Evolutionary conservation across 1,139 yeast species (phyloP).

Genomic region (Fermentozyma sake): DNA sequence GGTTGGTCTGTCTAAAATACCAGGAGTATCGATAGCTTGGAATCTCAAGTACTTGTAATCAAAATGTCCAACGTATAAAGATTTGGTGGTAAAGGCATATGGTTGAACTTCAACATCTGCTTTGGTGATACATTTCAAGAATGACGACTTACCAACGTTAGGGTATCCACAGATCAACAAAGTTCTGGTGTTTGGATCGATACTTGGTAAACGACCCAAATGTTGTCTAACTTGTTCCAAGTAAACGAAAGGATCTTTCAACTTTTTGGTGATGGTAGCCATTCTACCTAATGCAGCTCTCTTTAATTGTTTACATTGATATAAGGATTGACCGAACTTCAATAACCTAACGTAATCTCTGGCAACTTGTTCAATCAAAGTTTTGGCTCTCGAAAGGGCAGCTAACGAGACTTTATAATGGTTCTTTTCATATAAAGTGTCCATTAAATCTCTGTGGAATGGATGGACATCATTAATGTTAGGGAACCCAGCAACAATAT

Average conservation of each 20-base stretch:
- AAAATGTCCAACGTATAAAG: conserved; percentile 93
- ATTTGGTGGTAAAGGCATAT: conserved; percentile 95
- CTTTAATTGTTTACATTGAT: conserved; percentile 97
- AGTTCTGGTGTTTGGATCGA: conserved; percentile 98
- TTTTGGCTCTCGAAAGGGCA: conserved; percentile 88
- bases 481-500: conserved; percentile 84
- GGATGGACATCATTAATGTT: conserved; percentile 97
- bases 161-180: conserved; percentile 97
- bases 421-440: conserved; percentile 93
- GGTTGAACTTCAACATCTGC: conserved; percentile 99
- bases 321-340: conserved; percentile 94
- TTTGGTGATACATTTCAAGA: conserved; percentile 86
- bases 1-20: conserved; percentile 96
- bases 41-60: conserved; percentile 95
- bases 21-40: conserved; percentile 99
- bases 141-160: conserved; percentile 96
- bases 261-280: conserved; percentile 95
- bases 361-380: conserved; percentile 90
- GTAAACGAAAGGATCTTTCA: conserved; percentile 89
- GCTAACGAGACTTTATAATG: conserved; percentile 98
- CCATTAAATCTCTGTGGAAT: conserved; percentile 96
- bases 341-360: conserved; percentile 91
- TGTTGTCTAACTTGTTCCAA: conserved; percentile 99
- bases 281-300: conserved; percentile 98
- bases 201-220: conserved; percentile 95